Evolutionary conservation across 1,284 basidiomycete species (phyloP).

Genomic region (Cryptococcus depauperatus): DNA sequence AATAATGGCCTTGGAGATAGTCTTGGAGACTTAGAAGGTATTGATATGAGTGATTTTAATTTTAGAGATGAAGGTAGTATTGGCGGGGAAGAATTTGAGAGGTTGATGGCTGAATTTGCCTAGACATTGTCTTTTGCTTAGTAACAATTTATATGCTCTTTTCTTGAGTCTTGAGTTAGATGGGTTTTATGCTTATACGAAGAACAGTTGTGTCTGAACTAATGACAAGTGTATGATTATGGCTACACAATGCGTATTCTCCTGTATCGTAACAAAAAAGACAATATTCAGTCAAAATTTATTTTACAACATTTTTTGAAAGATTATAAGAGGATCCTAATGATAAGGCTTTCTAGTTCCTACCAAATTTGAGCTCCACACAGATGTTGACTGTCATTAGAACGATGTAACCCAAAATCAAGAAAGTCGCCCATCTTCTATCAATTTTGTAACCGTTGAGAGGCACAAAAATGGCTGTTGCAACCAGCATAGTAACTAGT

Average conservation of each 20-base stretch:
- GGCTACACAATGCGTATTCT: no score
- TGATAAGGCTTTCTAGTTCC: no score
- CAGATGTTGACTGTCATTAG: conserved; percentile 66
- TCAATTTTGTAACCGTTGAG: conserved; percentile 73
- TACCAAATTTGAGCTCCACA: conserved; percentile 54
- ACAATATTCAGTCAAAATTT: no score
- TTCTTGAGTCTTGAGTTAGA: neutral
- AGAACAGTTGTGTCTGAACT: neutral
- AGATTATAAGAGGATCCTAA: no score
- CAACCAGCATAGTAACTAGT: conserved; percentile 61
- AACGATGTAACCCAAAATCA: conserved; percentile 64
- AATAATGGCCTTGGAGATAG: neutral
- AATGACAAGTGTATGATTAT: no score
- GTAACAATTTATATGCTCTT: neutral
- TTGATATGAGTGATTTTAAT: conserved; percentile 17
- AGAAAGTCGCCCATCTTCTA: conserved; percentile 65
- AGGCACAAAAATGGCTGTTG: conserved; percentile 77
- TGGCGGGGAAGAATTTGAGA: conserved; percentile 16
- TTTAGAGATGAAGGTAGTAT: conserved; percentile 11
- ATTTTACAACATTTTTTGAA: no score
- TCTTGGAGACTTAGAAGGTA: conserved; percentile 6
- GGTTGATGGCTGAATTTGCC: conserved; percentile 14
- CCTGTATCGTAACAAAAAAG: no score
- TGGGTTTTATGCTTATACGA: neutral
- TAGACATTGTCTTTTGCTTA: neutral